Conservation (phyloP, 2,329 filamentous ascomycete genomes). For the Pyrenophora seminiperda region DNA sequence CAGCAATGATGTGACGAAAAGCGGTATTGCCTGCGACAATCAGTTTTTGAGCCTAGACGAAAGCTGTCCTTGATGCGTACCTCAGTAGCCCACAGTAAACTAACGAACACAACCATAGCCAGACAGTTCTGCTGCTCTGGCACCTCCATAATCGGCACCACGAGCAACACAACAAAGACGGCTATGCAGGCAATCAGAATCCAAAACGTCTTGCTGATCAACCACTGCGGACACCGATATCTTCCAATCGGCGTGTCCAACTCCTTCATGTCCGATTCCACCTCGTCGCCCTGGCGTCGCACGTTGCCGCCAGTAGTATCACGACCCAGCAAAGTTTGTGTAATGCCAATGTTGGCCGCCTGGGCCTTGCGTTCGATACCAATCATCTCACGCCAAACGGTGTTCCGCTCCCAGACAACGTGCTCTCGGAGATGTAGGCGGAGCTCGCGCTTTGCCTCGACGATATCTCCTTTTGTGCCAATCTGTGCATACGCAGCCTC, state of each 20-base stretch:
- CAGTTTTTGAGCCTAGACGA: constrained; percentile 13
- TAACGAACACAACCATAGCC: constrained; percentile 91
- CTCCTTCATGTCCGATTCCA: constrained; percentile 67
- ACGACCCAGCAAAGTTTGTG: constrained; percentile 77
- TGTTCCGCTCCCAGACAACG: constrained; percentile 98
- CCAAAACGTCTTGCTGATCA: constrained; percentile 81
- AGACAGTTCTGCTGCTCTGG: constrained; percentile 95
- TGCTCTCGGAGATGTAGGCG: constrained; percentile 91
- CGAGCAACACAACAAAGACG: constrained; percentile 75
- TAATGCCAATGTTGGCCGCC: constrained; percentile 83
- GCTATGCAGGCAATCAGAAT: constrained; percentile 72
- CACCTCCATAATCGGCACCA: constrained; percentile 79
- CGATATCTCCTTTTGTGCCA: constrained; percentile 79
- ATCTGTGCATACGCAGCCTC: constrained; percentile 81
- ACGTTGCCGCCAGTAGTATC: constrained; percentile 70
- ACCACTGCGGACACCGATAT: constrained; percentile 77
- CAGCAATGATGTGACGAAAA: constrained; percentile 93
- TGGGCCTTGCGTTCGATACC: constrained; percentile 95
- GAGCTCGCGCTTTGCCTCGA: constrained; percentile 79
- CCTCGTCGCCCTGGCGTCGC: constrained; percentile 83
- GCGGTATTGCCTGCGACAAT: constrained; percentile 76
- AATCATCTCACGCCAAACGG: constrained; percentile 98
- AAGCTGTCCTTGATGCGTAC: constrained; percentile 51
- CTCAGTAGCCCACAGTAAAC: constrained; percentile 94
- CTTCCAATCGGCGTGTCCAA: constrained; percentile 80